Percentiles rank a stretch among this genome's conserved stretches.
Evolutionary conservation across 805 yeast species (phyloP).

Genomic region (Saccharomycopsis sp.): DNA sequence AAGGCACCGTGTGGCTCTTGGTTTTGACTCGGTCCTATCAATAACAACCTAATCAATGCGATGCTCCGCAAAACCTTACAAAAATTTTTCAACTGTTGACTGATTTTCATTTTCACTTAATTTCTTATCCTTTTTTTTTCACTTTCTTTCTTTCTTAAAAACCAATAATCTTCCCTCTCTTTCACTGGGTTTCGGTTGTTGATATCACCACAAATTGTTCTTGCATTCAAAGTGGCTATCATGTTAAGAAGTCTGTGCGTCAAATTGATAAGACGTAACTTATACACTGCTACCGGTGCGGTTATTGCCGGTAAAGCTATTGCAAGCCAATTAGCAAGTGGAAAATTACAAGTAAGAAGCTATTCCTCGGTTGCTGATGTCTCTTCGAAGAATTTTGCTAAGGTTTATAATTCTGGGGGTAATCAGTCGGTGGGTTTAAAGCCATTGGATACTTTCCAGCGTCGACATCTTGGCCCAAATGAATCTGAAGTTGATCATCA

Average conservation of each 20-base stretch:
- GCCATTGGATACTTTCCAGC: conserved; percentile 63
- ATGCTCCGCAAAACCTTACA: too few relatives aligned
- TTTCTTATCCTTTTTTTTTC: background rate
- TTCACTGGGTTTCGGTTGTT: too few relatives aligned
- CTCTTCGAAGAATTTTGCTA: background rate
- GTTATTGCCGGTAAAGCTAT: too few relatives aligned
- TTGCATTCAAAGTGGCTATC: too few relatives aligned
- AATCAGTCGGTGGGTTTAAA: background rate
- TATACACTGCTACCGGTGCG: background rate
- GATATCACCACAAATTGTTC: background rate
- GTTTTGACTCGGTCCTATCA: too few relatives aligned
- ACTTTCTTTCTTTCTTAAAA: too few relatives aligned
- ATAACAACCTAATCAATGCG: too few relatives aligned
- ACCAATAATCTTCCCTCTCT: too few relatives aligned
- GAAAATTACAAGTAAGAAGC: background rate
- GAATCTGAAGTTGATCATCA: conserved; percentile 55
- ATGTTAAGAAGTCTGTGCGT: background rate
- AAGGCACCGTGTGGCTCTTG: too few relatives aligned
- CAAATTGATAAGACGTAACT: background rate
- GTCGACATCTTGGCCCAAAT: conserved; percentile 87
- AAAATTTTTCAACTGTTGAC: too few relatives aligned
- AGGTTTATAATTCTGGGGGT: background rate
- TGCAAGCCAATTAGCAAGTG: background rate
- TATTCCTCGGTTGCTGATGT: background rate
- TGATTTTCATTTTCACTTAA: background rate